Evolutionary conservation across 108 stramenopile genomes (phyloP).

Genomic region (Nitzschia inconspicua): DNA sequence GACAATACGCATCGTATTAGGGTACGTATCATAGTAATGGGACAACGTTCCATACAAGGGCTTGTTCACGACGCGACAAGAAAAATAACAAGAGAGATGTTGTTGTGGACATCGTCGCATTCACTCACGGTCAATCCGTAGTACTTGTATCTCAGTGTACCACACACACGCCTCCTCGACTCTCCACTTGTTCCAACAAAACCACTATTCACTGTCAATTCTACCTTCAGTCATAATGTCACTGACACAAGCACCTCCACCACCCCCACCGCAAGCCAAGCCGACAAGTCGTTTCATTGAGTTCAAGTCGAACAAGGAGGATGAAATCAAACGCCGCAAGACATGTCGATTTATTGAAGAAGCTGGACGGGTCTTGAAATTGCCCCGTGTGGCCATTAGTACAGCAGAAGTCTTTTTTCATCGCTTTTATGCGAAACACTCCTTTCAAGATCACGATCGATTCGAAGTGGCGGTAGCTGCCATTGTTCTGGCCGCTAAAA

Average conservation of each 20-base stretch:
- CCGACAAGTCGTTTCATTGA: conserved; percentile 27
- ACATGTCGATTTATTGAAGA: conserved; percentile 87
- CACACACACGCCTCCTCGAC: too few species aligned
- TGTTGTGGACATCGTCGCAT: too few species aligned
- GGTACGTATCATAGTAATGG: too few species aligned
- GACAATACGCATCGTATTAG: too few species aligned
- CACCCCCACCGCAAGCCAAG: background rate
- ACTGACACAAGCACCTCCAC: background rate
- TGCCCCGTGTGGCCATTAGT: conserved; percentile 74
- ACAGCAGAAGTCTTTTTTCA: conserved; percentile 90
- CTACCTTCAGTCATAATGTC: too few species aligned
- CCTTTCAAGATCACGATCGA: conserved; percentile 81
- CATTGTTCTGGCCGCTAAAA: conserved; percentile 81
- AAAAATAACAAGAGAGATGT: too few species aligned
- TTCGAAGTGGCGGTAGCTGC: conserved; percentile 87
- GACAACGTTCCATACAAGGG: too few species aligned
- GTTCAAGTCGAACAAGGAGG: conserved; percentile 53
- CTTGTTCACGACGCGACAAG: too few species aligned
- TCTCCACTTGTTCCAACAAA: too few species aligned
- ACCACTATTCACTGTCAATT: too few species aligned
- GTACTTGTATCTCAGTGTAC: too few species aligned
- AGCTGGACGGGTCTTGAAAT: conserved; percentile 60
- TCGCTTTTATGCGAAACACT: conserved; percentile 86
- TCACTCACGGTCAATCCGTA: too few species aligned
- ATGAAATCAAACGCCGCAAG: conserved; percentile 54